Conservation (phyloP, 371 early-diverging fungal genomes). For the Mortierella sp. region DNA sequence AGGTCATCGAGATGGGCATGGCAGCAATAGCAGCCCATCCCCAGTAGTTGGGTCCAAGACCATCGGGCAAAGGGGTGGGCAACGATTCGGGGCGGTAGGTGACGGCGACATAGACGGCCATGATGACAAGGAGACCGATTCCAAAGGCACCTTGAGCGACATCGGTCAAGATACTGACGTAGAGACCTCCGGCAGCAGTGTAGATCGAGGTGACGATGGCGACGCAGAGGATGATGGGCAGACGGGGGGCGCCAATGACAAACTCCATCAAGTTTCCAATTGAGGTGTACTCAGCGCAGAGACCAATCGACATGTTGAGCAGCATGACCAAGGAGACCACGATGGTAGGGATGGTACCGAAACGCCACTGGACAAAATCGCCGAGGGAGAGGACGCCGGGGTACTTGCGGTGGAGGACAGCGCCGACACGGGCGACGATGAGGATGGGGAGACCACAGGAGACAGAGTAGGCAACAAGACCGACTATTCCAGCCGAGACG, state of each 20-base stretch:
- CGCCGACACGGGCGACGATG: conserved; percentile 66
- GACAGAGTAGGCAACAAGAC: conserved; percentile 66
- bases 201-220: conserved; percentile 68
- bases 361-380: conserved; percentile 66
- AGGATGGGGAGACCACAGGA: conserved; percentile 68
- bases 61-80: conserved; percentile 59
- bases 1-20: conserved; percentile 65
- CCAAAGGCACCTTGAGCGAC: conserved; percentile 66
- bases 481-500: conserved; percentile 64
- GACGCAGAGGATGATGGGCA: conserved; percentile 65
- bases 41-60: conserved; percentile 61
- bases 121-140: conserved; percentile 57
- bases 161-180: conserved; percentile 72
- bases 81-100: conserved; percentile 63
- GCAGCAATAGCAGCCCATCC: conserved; percentile 67
- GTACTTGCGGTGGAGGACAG: conserved; percentile 60
- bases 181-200: conserved; percentile 72
- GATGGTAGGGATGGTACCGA: conserved; percentile 58
- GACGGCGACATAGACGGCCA: conserved; percentile 65
- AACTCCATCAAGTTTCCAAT: conserved; percentile 65
- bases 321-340: conserved; percentile 64
- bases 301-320: conserved; percentile 63
- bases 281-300: conserved; percentile 68
- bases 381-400: conserved; percentile 63
- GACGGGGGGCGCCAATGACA: conserved; percentile 61